Base-by-base conservation (phyloP, 2,329 filamentous ascomycete species). In the Pyrenophora teres region DNA sequence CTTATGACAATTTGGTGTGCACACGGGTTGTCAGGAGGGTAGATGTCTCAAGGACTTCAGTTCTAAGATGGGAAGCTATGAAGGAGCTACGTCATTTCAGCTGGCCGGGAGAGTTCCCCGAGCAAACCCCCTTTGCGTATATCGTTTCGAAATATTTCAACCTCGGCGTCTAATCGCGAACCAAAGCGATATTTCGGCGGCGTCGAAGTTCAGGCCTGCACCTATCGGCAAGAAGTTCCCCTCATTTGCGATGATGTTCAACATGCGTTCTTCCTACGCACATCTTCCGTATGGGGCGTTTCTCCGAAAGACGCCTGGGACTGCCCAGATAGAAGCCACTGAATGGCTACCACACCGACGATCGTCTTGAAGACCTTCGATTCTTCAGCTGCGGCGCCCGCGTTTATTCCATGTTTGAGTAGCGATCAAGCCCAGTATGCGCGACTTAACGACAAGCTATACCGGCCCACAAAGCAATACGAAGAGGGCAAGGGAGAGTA, bases 401-500 rank as follows among this genome's bases (percentile, higher is more conserved):
- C 32, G 40, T 15, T 18, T 23, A 19, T 15, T 42, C 10, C 16
- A 36, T 42, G 39, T 4, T 5, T 35, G 23, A 42, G n/a, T 5
- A 23, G 32, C 16, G 12, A 31, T n/a, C 9, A 40, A 35, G 7
- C 21, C 44, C 27, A 55, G 35, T 12, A 56, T 57, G 50, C 46
- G 42, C 42, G 54, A 63, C 48, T 64, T 53, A 54, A 55, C 48
- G 37, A 55, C 39, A 38, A 44, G 55, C 18, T 35, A 44, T 49
- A 51, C 36, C 30, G 8, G 42, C 9, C 38, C 27, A 16, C 10
- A 38, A 2, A 37, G 3, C 12, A 39, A 49, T 16, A 12, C 7
- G 21, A 42, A 15, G 23, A 9, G 30, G 9, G 33, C 10, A 30
- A 37, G 23, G 10, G 21, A 35, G 12, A 32, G 52, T 68, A 5